Conservation (phyloP, 2,329 filamentous ascomycete species). For the Colletotrichum ledebouriae region DNA sequence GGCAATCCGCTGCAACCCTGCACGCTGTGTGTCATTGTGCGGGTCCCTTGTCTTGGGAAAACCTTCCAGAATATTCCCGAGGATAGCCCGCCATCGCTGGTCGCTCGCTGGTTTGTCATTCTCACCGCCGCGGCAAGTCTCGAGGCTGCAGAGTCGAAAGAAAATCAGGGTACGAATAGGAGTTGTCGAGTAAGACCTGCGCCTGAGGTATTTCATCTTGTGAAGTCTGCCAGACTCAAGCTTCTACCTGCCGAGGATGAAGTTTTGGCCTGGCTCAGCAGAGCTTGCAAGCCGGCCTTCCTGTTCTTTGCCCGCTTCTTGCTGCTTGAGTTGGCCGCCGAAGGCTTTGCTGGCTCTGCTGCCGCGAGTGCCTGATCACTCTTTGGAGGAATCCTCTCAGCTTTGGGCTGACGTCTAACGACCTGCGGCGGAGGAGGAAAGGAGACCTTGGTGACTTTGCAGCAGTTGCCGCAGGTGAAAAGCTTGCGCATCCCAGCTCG, state of each 20-base stretch:
- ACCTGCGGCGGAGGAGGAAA: slow-evolving; percentile 30
- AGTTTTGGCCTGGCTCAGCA: slow-evolving; percentile 67
- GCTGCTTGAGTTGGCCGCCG: slow-evolving; percentile 68
- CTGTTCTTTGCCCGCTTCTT: slow-evolving; percentile 75
- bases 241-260: slow-evolving; percentile 53
- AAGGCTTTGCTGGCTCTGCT: slow-evolving; percentile 42
- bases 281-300: slow-evolving; percentile 75
- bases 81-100: slow-evolving; percentile 28
- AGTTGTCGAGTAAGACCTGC: too few species aligned
- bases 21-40: slow-evolving; percentile 41
- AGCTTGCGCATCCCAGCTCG: slow-evolving; percentile 35
- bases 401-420: slow-evolving; percentile 47
- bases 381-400: slow-evolving; percentile 25
- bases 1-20: slow-evolving; percentile 43
- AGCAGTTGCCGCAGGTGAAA: slow-evolving; percentile 39
- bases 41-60: slow-evolving; percentile 30
- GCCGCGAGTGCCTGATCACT: slow-evolving; percentile 3
- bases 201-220: slow-evolving; percentile 55
- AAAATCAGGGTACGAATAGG: too few species aligned
- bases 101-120: slow-evolving; percentile 23
- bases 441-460: slow-evolving; percentile 32
- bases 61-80: slow-evolving; percentile 44
- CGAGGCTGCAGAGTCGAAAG: too few species aligned
- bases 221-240: slow-evolving; percentile 68
- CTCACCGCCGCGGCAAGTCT: neutral